Evolutionary conservation across 176 grass and related monocot genomes (phyloP), one percentile per base, ranked within the genome.

Genomic region (Musa itinerans): DNA sequence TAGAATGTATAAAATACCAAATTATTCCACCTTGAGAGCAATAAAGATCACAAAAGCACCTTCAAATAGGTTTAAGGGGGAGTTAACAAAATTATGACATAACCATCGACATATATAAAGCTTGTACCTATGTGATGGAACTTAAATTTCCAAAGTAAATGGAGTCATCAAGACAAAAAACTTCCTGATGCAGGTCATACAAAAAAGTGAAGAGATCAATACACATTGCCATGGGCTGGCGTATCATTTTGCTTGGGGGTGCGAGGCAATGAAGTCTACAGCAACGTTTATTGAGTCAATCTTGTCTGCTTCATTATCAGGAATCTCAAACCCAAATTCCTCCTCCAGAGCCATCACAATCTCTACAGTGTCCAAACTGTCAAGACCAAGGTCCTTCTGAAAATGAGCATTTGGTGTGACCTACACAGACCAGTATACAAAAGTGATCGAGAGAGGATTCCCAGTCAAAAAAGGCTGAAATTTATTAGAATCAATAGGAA

Each of bases 251-350:
- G 68, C 68, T 21, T 70, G 34, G 9, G 68, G 68, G 19, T 70
- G 68, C 4, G 68, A 70, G 68, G 68, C 68, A 51, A 70, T 70
- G 43, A 70, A 50, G 43, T 70, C 68, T 16, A 70, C 68, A 9
- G 68, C 68, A 70, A 52, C 48, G 21, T 51, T 70, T 13, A 70
- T 70, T 0, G 68, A 70, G 17, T 70, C 68, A 21, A 70, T 70
- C 68, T 70, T 70, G 21, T 70, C 68, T 70, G 43, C 68, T 70
- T 70, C 68, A 22, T 50, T 70, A 70, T 70, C 68, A 70, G 68
- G 68, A 70, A 70, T 51, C 68, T 70, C 68, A 51, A 49, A 70
- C 43, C 68, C 68, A 14, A 70, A 70, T 50, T 70, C 68, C 51
- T 70, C 68, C 51, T 70, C 68, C 68, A 70, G 34, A 70, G 68